Evolutionary conservation across 2,329 filamentous ascomycete genomes (phyloP).

Genomic region (Fusarium tricinctum): DNA sequence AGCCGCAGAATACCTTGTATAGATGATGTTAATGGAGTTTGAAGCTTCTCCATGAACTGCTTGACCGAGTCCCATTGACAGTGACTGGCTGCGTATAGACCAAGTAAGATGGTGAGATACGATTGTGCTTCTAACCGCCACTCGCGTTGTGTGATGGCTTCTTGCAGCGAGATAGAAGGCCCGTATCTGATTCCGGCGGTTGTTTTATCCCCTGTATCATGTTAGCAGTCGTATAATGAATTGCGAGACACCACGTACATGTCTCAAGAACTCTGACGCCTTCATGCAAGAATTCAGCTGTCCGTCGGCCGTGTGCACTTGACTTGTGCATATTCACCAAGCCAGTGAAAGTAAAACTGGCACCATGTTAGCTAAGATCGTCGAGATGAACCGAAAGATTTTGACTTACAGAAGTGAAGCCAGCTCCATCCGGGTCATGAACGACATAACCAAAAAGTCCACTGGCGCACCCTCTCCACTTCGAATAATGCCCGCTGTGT

Average conservation of each 20-base stretch:
- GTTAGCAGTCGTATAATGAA: conserved; percentile 14
- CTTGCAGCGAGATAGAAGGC: conserved; percentile 66
- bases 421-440: conserved; percentile 72
- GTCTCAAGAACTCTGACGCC: conserved; percentile 63
- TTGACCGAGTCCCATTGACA: conserved; percentile 78
- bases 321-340: conserved; percentile 61
- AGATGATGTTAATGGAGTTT: conserved; percentile 58
- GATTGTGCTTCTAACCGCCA: conserved; percentile 77
- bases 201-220: conserved; percentile 53
- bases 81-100: conserved; percentile 76
- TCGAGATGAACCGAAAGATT: too few relatives aligned
- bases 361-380: conserved; percentile 32
- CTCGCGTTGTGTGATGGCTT: conserved; percentile 69
- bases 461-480: conserved; percentile 61
- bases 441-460: conserved; percentile 72
- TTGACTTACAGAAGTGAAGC: conserved; percentile 67
- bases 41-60: conserved; percentile 68
- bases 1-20: conserved; percentile 60
- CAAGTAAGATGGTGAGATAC: conserved; percentile 79
- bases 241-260: conserved; percentile 52
- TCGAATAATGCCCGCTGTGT: conserved; percentile 68
- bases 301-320: conserved; percentile 52
- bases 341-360: conserved; percentile 69
- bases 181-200: conserved; percentile 56
- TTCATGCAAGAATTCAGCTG: conserved; percentile 59